Evolutionary conservation across 768 basidiomycete species (phyloP), one percentile per base, ranked within the genome.

Genomic region (Auricularia sp.): DNA sequence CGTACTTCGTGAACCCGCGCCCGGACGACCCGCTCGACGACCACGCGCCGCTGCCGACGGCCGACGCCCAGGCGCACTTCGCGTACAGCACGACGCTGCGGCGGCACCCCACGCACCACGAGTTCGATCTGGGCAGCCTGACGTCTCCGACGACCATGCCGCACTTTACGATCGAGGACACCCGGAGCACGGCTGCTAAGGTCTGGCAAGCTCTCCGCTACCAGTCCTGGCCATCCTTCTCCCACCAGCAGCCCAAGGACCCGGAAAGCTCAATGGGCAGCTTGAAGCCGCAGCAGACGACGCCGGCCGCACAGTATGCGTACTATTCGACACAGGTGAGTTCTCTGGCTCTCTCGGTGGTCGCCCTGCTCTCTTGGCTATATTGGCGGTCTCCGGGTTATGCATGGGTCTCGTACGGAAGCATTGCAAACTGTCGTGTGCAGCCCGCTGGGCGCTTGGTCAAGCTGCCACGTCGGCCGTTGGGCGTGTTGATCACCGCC

Each of bases 31-130:
- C 64, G 23, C 43, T 43, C 21, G 67, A 74, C 74, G 71, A 77
- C 54, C 74, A 75, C n/a, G 80, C 83, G 66, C 77, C 86, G 10
- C 79, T 83, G 39, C 84, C 87, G 0, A 79, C 83, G 0, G 79
- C 87, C 0, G 85, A 84, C 62, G 88, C 91, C 1, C 80, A 82
- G 36, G 72, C 83, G 3, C 91, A 93, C 70, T 93, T 93, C 70
- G 86, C 90, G 1, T 92, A 90, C 73, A 91, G 88, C 68, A 92
- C 90, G 0, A 90, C 87, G 0, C 78, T 93, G 21, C 77, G 90
- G 35, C 73, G 91, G 63, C 91, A 92, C 65, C 42, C 39, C 39
- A 42, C 54, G 21, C 16, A 62, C 29, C 29, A 29, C 60, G 44
- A 61, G n/a, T 54, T 54, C 36, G 35, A 54, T 36, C 34, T 35